These are phyloP conservation scores for Alopecurus myosuroides DNA, from an alignment of 176 grass and related monocot species.

Conservation along the genomic window DNA sequence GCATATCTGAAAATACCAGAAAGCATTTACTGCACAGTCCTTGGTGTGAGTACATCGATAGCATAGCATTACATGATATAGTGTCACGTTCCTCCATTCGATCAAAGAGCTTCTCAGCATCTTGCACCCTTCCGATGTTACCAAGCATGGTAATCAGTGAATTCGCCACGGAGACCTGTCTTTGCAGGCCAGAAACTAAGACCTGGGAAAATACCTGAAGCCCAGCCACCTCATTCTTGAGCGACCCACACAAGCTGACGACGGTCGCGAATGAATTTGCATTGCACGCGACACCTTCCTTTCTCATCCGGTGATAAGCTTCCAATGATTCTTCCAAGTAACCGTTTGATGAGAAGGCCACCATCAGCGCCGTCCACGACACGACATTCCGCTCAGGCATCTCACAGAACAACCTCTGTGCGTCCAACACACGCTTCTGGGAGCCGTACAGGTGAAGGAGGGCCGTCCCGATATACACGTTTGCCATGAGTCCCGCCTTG, in stretches of 20 bases:
- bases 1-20: conserved; percentile 48
- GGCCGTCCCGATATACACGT: conserved; percentile 66
- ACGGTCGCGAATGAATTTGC: conserved; percentile 51
- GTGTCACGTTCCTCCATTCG: conserved; percentile 36
- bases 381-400: conserved; percentile 63
- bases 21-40: conserved; percentile 41
- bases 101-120: conserved; percentile 55
- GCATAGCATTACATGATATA: conserved; percentile 74
- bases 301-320: conserved; percentile 55
- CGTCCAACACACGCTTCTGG: conserved; percentile 22
- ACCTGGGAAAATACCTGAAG: conserved; percentile 68
- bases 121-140: conserved; percentile 35
- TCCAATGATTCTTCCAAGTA: conserved; percentile 29
- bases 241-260: conserved; percentile 48
- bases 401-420: conserved; percentile 46
- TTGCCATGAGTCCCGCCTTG: conserved; percentile 48
- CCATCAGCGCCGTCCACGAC: conserved; percentile 74
- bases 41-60: conserved; percentile 56
- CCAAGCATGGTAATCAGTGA: conserved; percentile 76
- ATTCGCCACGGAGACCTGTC: conserved; percentile 55
- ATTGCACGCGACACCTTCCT: conserved; percentile 55
- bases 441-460: conserved; percentile 69
- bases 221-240: conserved; percentile 40
- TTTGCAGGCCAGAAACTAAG: conserved; percentile 48
- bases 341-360: conserved; percentile 47